phyloP scores from a whole-genome alignment of 768 basidiomycete species.

The Suillus brevipes region DNA sequence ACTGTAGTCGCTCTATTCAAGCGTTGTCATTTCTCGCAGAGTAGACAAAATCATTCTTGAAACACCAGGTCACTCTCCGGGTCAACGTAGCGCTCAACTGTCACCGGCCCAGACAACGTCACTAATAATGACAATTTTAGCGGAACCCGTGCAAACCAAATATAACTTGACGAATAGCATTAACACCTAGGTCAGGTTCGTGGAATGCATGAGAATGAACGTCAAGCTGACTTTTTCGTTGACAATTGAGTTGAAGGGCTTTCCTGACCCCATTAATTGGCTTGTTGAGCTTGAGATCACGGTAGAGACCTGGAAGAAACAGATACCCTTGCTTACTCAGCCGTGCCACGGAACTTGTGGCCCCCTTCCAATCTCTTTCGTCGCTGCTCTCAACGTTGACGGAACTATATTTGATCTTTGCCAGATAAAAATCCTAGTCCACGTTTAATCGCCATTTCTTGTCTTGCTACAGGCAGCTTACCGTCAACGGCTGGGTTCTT shows the following conservation, averaged over 20 bases:
- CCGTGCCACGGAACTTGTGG: not conserved
- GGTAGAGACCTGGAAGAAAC: not conserved
- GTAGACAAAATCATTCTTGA: not conserved
- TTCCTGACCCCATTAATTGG: not conserved
- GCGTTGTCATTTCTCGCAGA: not conserved
- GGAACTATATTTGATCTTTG: not conserved
- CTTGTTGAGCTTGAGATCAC: not conserved
- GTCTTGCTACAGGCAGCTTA: slow-evolving; percentile 16
- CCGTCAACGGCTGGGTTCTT: slow-evolving; percentile 9
- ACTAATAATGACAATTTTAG: not conserved
- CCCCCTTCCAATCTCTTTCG: not conserved
- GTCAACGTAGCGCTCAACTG: not conserved
- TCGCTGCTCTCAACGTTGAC: not conserved
- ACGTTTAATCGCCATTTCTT: slow-evolving; percentile 24
- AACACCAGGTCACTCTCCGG: not conserved
- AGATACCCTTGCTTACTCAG: not conserved
- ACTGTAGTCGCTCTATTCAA: not conserved
- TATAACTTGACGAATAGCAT: slow-evolving; percentile 10
- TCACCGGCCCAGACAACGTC: not conserved
- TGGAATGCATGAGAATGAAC: slow-evolving; percentile 2
- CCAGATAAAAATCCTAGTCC: not conserved
- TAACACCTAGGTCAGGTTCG: slow-evolving; percentile 2
- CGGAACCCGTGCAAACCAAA: not conserved
- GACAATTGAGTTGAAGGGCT: not conserved
- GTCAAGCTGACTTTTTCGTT: not conserved